Conservation (phyloP, 257 asterid genomes). For the Nicotiana undulata region DNA sequence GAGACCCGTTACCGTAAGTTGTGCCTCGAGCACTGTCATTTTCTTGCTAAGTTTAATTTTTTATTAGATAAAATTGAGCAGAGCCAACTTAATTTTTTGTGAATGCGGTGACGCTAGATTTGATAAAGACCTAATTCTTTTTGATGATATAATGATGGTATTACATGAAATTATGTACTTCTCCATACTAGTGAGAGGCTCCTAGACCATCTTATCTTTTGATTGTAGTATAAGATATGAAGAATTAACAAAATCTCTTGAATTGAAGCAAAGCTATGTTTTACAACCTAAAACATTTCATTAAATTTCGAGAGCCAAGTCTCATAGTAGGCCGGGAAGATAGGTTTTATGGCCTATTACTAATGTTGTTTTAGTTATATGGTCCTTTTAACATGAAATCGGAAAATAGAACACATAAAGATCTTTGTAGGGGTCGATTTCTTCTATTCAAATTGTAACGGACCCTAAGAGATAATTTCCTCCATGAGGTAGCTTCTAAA, state of each 20-base stretch:
- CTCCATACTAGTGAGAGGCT: neutral
- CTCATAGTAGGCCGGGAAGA: neutral
- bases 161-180: neutral
- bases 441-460: too few relatives aligned
- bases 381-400: too few relatives aligned
- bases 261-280: neutral
- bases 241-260: neutral
- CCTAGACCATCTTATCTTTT: neutral
- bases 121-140: neutral
- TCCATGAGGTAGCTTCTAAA: neutral
- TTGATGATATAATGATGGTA: constrained; percentile 1
- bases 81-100: neutral
- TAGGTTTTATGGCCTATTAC: too few relatives aligned
- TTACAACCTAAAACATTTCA: neutral
- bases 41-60: constrained; percentile 11
- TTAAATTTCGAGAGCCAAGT: neutral
- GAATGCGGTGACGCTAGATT: neutral
- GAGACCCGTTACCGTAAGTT: constrained; percentile 71
- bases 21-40: constrained; percentile 22
- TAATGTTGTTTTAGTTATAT: too few relatives aligned
- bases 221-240: neutral
- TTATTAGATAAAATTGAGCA: neutral
- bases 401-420: too few relatives aligned
- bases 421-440: too few relatives aligned
- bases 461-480: too few relatives aligned